A percentile compares a stretch with the other conserved stretches of the same genome.
Conservation (phyloP, 306 rosid genomes). For the Vigna unguiculata region DNA sequence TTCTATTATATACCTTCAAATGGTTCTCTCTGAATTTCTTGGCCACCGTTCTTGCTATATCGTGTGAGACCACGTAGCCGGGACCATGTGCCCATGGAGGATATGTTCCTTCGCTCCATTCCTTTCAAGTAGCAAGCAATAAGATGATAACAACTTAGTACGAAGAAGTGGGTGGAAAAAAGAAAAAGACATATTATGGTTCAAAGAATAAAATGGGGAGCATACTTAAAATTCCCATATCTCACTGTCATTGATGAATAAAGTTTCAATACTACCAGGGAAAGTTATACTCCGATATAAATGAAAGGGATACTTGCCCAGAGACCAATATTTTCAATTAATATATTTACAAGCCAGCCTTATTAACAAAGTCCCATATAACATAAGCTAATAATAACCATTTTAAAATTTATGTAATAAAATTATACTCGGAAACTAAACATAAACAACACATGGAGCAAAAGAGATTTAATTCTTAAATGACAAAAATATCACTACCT, state of each 20-base stretch:
- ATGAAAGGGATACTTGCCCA: constrained; percentile 4
- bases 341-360: constrained; percentile 3
- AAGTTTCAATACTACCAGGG: constrained; percentile 9
- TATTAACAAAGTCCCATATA: constrained; percentile 4
- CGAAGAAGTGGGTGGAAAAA: neutral
- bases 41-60: constrained; percentile 79
- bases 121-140: constrained; percentile 60
- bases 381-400: constrained; percentile 7
- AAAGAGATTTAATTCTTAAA: neutral
- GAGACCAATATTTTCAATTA: neutral
- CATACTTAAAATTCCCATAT: constrained; percentile 2
- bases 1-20: constrained; percentile 69
- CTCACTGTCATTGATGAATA: neutral
- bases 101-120: constrained; percentile 83
- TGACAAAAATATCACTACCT: constrained; percentile 59
- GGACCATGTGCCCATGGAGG: constrained; percentile 99
- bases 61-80: constrained; percentile 87
- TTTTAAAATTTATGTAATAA: constrained; percentile 4
- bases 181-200: neutral
- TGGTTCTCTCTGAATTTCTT: constrained; percentile 63
- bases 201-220: neutral
- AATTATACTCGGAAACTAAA: constrained; percentile 36
- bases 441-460: neutral
- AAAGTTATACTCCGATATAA: neutral
- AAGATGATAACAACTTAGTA: constrained; percentile 29